phyloP scores from a whole-genome alignment of 306 rosid species.

The Albizia julibrissin region DNA sequence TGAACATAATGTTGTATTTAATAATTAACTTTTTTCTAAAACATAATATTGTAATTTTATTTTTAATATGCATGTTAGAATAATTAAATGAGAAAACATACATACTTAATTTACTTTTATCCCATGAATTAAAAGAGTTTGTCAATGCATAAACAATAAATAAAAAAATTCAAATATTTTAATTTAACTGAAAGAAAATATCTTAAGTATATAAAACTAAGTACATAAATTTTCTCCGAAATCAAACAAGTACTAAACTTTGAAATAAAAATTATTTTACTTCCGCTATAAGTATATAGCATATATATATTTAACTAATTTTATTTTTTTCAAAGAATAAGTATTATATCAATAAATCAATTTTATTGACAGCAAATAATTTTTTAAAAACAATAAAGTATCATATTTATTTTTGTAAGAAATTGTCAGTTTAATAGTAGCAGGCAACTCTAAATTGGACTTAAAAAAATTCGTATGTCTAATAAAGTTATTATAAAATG shows the following conservation, averaged over 20 bases:
- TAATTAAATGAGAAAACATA: background rate
- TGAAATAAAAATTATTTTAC: background rate
- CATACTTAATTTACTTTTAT: background rate
- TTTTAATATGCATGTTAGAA: background rate
- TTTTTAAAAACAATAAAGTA: no score
- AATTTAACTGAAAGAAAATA: background rate
- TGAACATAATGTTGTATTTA: background rate
- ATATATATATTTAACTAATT: background rate
- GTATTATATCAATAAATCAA: no score
- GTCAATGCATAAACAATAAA: no score
- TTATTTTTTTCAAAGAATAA: no score
- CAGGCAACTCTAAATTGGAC: background rate
- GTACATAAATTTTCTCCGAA: background rate
- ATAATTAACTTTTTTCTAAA: no score
- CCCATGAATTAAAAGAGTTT: no score
- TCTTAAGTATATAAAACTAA: background rate
- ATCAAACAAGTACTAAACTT: background rate
- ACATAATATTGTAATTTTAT: no score
- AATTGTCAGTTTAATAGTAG: background rate
- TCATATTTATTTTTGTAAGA: no score
- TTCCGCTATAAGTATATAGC: background rate
- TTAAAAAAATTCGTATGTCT: background rate
- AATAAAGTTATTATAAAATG: background rate
- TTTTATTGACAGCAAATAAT: no score
- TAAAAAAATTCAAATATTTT: no score